phyloP scores from a whole-genome alignment of 2,329 filamentous ascomycete species.

The Penicillium sp. region DNA sequence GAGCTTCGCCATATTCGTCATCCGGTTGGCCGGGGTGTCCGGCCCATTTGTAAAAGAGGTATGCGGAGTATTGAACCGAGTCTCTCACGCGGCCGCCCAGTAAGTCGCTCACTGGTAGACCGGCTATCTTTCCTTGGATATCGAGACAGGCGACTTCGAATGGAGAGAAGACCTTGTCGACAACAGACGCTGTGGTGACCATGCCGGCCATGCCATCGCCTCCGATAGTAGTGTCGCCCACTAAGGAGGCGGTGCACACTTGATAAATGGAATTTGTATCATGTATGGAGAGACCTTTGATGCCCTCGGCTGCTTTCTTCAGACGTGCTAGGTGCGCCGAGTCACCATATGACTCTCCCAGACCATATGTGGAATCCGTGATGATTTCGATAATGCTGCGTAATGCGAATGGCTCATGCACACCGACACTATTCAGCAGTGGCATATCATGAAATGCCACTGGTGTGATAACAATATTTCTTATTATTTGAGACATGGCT shows the following conservation, averaged over 20 bases:
- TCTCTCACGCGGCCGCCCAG: slow-evolving; percentile 46
- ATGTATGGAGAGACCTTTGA: not conserved
- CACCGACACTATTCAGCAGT: slow-evolving; percentile 47
- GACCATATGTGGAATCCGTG: slow-evolving; percentile 38
- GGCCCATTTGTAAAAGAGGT: slow-evolving; percentile 49
- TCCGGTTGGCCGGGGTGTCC: slow-evolving; percentile 44
- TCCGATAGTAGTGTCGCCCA: slow-evolving; percentile 20
- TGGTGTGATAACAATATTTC: slow-evolving; percentile 45
- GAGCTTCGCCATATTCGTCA: slow-evolving; percentile 44
- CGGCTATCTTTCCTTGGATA: slow-evolving; percentile 45
- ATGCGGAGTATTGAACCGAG: slow-evolving; percentile 47
- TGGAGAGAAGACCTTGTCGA: slow-evolving; percentile 47
- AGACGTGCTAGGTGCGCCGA: slow-evolving; percentile 41
- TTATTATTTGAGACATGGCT: slow-evolving; percentile 27
- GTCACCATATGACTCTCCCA: slow-evolving; percentile 48
- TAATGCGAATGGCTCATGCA: slow-evolving; percentile 48
- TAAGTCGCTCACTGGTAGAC: slow-evolving; percentile 43
- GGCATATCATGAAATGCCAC: slow-evolving; percentile 52
- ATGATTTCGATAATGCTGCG: slow-evolving; percentile 47
- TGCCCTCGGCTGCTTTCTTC: slow-evolving; percentile 25
- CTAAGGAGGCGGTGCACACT: slow-evolving; percentile 22
- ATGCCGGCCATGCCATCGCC: slow-evolving; percentile 39
- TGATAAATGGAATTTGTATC: slow-evolving; percentile 29
- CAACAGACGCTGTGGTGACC: slow-evolving; percentile 46
- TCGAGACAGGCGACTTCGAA: slow-evolving; percentile 49